Base-by-base conservation (phyloP, 2,329 filamentous ascomycete genomes). In the Xylaria arbuscula region DNA sequence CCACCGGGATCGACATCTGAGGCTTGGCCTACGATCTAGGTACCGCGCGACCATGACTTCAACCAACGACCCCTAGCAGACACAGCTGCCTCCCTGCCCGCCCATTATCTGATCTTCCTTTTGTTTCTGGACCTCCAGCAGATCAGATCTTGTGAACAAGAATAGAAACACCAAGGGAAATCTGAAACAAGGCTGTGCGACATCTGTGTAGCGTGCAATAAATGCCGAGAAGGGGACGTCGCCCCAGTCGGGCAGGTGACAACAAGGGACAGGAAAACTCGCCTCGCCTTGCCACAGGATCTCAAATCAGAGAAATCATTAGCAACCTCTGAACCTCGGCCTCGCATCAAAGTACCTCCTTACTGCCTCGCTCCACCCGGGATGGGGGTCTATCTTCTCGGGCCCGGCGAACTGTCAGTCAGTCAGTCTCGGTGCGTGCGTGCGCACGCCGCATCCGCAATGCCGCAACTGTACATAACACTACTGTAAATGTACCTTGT, bases 151-250 rank as follows among this genome's bases (percentile, higher is more conserved):
- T 54, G 51, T 62, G 62, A 38, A 38, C 40, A 68, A 68, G 56
- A 68, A 68, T 68, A 68, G 66, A 47, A 68, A 61, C 62, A 57
- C 6, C 5, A 32, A 40, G n/a, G 15, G 5, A 0, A 57, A 13
- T 53, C 45, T 68, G 66, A 68, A 68, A 68, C 66, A 65, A 65
- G 66, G 66, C 66, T 65, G 66, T 68, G 66, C 60, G 56, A 24
- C 60, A n/a, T 45, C 13, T 55, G 54, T 62, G 59, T 59, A 45
- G 58, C 38, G 22, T 47, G 19, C 11, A 17, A 40, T 34, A 47
- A 51, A 60, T 64, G 61, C 61, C 50, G 61, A 61, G 61, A 24
- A 36, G 17, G 13, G 1, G 7, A 54, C 24, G 48, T 55, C 48
- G 9, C 65, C 66, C 62, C 50, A 65, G 61, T 61, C 38, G 56